Conservation (phyloP, 495 filamentous ascomycete species). For the Penicillium coprophilum region DNA sequence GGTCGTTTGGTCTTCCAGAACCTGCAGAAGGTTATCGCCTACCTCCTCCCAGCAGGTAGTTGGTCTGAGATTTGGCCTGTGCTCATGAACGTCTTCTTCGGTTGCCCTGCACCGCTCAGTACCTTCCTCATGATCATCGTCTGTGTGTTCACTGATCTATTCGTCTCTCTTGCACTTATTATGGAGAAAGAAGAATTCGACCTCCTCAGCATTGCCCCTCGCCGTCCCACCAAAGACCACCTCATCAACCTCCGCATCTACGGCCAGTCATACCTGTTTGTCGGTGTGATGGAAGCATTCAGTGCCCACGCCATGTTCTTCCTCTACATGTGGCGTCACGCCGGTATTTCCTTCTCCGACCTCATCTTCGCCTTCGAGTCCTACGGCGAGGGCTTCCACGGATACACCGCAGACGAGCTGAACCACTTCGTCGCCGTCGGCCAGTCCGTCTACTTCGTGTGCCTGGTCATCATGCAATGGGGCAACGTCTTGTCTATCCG, state of each 20-base stretch:
- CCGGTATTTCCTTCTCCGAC: constrained; percentile 43
- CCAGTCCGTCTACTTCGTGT: constrained; percentile 70
- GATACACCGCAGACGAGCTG: constrained; percentile 43
- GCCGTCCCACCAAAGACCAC: constrained; percentile 60
- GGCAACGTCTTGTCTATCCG: constrained; percentile 51
- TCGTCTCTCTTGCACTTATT: constrained; percentile 61
- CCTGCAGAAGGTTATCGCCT: constrained; percentile 60
- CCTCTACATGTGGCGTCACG: constrained; percentile 47
- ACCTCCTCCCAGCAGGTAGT: constrained; percentile 62
- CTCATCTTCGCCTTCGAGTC: constrained; percentile 50
- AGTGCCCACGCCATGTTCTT: constrained; percentile 54
- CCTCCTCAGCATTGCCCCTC: constrained; percentile 61
- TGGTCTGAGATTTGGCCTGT: constrained; percentile 79
- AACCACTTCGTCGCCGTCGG: constrained; percentile 50
- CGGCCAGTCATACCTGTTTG: constrained; percentile 51
- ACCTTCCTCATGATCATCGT: constrained; percentile 73
- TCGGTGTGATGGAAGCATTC: constrained; percentile 50
- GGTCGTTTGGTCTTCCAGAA: constrained; percentile 58
- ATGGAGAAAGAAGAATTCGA: constrained; percentile 73
- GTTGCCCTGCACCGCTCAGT: constrained; percentile 64
- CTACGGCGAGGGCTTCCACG: constrained; percentile 49
- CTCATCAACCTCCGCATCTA: constrained; percentile 53
- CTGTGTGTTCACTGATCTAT: constrained; percentile 64
- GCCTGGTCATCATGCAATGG: constrained; percentile 60
- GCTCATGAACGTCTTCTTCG: constrained; percentile 68